A percentile compares a stretch with the other conserved stretches of the same genome.
Conservation (phyloP, 768 basidiomycete genomes). For the Calocera viscosa region DNA sequence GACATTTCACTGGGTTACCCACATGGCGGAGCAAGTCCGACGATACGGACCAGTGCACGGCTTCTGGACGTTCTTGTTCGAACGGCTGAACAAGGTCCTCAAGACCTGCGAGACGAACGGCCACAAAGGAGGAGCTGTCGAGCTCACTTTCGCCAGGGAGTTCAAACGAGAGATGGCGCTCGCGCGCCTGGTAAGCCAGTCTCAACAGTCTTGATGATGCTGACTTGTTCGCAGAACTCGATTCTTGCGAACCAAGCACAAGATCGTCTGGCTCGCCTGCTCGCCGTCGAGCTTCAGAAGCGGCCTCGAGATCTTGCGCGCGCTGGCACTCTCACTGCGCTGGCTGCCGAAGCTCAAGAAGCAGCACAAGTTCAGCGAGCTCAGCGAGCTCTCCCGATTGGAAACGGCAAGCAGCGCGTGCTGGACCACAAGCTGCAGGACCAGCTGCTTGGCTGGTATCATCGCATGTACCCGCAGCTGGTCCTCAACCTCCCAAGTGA, state of each 20-base stretch:
- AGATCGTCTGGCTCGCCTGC: not conserved
- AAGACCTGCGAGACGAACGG: constrained; percentile 29
- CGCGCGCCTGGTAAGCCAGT: not conserved
- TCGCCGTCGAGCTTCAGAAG: not conserved
- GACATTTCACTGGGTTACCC: constrained; percentile 31
- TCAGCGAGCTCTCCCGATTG: not conserved
- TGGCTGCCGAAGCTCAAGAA: not conserved
- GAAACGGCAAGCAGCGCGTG: not conserved
- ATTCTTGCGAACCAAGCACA: not conserved
- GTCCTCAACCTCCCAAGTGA: not conserved
- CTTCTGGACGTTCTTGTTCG: constrained; percentile 32
- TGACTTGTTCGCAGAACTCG: not conserved
- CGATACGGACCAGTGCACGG: constrained; percentile 30
- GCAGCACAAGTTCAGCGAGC: not conserved
- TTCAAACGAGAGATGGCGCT: constrained; percentile 13
- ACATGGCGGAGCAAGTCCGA: constrained; percentile 21
- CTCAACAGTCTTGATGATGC: not conserved
- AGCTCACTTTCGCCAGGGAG: constrained; percentile 26
- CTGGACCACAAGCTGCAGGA: too few species aligned
- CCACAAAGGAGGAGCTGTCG: constrained; percentile 26
- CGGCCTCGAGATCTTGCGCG: not conserved
- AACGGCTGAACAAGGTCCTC: constrained; percentile 29
- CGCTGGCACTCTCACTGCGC: not conserved
- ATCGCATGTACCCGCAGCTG: not conserved
- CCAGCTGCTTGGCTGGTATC: too few species aligned